phyloP scores from a whole-genome alignment of 1,139 yeast genomes.

The Meyerozyma smithsonii region DNA sequence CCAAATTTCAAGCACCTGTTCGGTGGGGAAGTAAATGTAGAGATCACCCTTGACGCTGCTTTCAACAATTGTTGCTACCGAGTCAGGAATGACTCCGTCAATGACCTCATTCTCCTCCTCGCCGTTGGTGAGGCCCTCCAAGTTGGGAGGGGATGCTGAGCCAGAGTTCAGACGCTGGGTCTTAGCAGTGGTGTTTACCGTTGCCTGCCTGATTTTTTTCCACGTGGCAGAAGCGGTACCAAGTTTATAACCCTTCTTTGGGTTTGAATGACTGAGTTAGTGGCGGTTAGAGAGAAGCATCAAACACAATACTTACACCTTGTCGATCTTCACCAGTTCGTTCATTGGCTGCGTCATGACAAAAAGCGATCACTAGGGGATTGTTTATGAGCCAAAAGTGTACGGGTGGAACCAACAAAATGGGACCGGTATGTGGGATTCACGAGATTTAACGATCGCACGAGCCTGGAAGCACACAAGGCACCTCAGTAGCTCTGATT shows the following conservation, averaged over 20 bases:
- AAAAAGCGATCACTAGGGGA: background rate
- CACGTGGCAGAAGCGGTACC: slow-evolving; percentile 44
- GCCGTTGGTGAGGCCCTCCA: slow-evolving; percentile 2
- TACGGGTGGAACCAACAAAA: too few relatives aligned
- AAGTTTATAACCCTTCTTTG: slow-evolving; percentile 30
- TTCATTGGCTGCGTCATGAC: slow-evolving; percentile 2
- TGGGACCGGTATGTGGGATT: too few relatives aligned
- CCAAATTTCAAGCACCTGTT: slow-evolving; percentile 42
- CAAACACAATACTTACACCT: slow-evolving; percentile 9
- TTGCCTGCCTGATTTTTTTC: slow-evolving; percentile 39
- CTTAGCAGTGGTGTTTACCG: slow-evolving; percentile 8
- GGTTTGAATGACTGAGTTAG: slow-evolving; percentile 11
- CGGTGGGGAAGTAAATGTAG: slow-evolving; percentile 26
- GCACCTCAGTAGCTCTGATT: background rate
- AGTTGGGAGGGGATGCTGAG: slow-evolving; percentile 6
- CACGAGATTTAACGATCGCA: too few relatives aligned
- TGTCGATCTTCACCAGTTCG: slow-evolving; percentile 7
- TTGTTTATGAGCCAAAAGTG: too few relatives aligned
- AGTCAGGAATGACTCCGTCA: background rate
- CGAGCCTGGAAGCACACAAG: background rate
- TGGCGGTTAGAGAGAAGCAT: background rate
- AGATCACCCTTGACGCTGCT: slow-evolving; percentile 46
- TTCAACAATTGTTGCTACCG: slow-evolving; percentile 17
- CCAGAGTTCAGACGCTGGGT: slow-evolving; percentile 2
- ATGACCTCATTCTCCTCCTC: slow-evolving; percentile 6